phyloP scores from a whole-genome alignment of 2,329 filamentous ascomycete genomes.

The Ophiostoma piceae region DNA sequence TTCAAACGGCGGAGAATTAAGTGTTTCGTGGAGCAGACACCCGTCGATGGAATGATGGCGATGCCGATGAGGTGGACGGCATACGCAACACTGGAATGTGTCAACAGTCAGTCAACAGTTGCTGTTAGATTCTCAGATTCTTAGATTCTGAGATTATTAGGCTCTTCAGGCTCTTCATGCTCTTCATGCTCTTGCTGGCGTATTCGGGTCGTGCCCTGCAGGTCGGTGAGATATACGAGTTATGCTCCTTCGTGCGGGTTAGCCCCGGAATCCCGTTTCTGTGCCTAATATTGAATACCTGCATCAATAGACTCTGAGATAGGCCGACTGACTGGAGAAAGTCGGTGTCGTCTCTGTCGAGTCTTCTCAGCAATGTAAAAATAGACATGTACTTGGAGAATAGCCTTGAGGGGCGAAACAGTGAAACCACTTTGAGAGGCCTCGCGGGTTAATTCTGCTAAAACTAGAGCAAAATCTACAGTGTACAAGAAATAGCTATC shows the following conservation, averaged over 20 bases:
- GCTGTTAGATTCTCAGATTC: too few relatives aligned
- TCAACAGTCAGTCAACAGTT: not conserved
- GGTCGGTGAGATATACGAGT: not conserved
- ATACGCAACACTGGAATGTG: constrained; percentile 4
- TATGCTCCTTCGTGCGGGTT: constrained; percentile 1
- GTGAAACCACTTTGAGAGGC: not conserved
- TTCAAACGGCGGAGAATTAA: constrained; percentile 3
- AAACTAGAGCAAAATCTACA: not conserved
- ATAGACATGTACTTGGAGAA: not conserved
- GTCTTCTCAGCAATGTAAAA: not conserved
- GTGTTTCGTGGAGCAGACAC: not conserved
- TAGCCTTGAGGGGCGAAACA: not conserved
- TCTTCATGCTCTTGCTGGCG: not conserved
- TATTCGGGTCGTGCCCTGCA: not conserved
- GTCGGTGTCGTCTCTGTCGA: not conserved
- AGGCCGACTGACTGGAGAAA: not conserved
- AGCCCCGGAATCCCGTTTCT: constrained; percentile 1
- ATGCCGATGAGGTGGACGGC: not conserved
- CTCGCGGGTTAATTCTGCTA: not conserved
- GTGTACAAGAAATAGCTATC: not conserved
- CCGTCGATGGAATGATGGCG: not conserved
- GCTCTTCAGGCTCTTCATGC: too few relatives aligned
- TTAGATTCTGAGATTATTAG: too few relatives aligned
- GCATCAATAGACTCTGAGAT: not conserved
- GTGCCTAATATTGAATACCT: constrained; percentile 3